A percentile compares a stretch with the other conserved stretches of the same genome.
These are phyloP conservation scores for Globisporangium sylvaticum DNA, from an alignment of 352 stramenopile genomes.

Conservation along the genomic window DNA sequence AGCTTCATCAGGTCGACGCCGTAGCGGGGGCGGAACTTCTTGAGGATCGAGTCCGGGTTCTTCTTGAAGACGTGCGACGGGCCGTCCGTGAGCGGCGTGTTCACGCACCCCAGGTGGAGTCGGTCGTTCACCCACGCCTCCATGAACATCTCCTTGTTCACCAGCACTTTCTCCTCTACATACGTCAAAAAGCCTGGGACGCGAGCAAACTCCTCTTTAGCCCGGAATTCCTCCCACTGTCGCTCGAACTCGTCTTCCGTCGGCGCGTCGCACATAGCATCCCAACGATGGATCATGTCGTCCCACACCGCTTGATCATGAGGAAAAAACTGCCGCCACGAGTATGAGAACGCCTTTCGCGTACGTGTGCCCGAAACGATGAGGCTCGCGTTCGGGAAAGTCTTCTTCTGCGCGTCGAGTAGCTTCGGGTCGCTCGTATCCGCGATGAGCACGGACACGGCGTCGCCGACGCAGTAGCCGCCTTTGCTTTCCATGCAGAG, in stretches of 20 bases:
- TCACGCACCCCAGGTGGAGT: background rate
- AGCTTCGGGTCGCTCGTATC: background rate
- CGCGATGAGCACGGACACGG: background rate
- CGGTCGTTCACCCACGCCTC: background rate
- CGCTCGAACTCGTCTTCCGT: background rate
- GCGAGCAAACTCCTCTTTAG: slow-evolving; percentile 2
- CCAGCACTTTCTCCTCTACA: background rate
- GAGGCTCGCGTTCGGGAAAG: slow-evolving; percentile 1
- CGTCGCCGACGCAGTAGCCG: background rate
- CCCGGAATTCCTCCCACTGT: background rate
- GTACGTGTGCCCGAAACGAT: background rate
- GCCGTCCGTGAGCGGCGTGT: background rate
- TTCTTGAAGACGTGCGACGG: slow-evolving; percentile 4
- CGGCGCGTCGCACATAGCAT: background rate
- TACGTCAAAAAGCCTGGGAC: background rate
- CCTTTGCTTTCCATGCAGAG: background rate
- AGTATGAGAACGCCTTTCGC: background rate
- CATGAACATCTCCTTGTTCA: slow-evolving; percentile 9
- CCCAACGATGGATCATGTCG: background rate
- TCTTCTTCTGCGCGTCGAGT: slow-evolving; percentile 5
- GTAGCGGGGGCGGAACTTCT: slow-evolving; percentile 3
- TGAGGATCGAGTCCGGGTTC: slow-evolving; percentile 8
- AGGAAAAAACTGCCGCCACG: slow-evolving; percentile 1
- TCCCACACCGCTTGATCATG: background rate
- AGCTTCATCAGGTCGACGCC: slow-evolving; percentile 1